Percentiles rank a stretch among this genome's conserved stretches.
Conservation (phyloP, 2,329 filamentous ascomycete genomes). For the Trichoderma sp. region DNA sequence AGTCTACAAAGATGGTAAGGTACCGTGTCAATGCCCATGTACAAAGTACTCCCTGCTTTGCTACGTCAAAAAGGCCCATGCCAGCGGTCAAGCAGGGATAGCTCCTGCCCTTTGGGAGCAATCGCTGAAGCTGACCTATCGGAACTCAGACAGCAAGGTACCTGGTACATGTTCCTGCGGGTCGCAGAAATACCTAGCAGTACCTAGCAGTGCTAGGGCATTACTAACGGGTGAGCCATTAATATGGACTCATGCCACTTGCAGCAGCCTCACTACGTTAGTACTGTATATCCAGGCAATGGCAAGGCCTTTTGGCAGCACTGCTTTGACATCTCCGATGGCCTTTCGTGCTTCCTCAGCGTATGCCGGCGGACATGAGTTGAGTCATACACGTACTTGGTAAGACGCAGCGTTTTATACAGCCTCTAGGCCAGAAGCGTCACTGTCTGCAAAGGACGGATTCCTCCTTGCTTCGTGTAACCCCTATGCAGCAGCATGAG, state of each 20-base stretch:
- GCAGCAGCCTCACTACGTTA: constrained; percentile 7
- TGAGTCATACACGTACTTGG: neutral
- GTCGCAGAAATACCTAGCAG: neutral
- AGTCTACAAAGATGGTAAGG: neutral
- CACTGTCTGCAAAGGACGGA: neutral
- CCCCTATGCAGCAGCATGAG: constrained; percentile 8
- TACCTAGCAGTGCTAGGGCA: neutral
- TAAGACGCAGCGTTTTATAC: neutral
- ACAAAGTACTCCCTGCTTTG: neutral
- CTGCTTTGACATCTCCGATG: constrained; percentile 1
- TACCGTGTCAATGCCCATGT: neutral
- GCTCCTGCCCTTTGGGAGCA: constrained; percentile 1
- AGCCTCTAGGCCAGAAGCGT: neutral
- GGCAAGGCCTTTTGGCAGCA: neutral
- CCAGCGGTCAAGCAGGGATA: constrained; percentile 7
- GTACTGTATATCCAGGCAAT: neutral
- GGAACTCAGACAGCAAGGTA: neutral
- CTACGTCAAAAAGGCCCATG: constrained; percentile 9
- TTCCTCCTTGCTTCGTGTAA: neutral
- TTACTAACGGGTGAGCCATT: constrained; percentile 14
- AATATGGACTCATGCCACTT: neutral
- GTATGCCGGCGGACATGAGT: neutral
- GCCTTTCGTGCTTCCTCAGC: neutral
- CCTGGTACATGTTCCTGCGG: constrained; percentile 7
- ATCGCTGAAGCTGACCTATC: constrained; percentile 6